Conservation (phyloP, 371 early-diverging fungal genomes). For the Coemansia sp. region DNA sequence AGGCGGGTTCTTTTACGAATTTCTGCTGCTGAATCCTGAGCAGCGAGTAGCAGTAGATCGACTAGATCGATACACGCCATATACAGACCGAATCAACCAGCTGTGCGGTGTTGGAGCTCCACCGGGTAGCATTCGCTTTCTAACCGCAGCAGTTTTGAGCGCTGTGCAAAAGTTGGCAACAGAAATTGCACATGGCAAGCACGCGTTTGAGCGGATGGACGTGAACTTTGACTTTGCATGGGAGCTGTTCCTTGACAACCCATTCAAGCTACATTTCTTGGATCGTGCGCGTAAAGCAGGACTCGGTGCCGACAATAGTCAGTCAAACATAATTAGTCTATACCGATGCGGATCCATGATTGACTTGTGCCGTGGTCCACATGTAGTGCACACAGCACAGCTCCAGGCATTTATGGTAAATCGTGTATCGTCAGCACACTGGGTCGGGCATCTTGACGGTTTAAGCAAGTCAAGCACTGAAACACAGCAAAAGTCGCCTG, state of each 20-base stretch:
- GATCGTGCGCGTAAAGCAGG: slow-evolving; percentile 61
- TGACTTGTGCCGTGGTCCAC: slow-evolving; percentile 98
- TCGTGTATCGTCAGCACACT: slow-evolving; percentile 27
- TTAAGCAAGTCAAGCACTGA: slow-evolving; percentile 82
- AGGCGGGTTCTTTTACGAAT: slow-evolving; percentile 1
- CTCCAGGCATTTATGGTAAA: slow-evolving; percentile 71
- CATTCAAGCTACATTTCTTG: slow-evolving; percentile 91
- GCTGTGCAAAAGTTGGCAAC: slow-evolving; percentile 18
- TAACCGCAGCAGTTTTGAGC: slow-evolving; percentile 18
- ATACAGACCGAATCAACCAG: slow-evolving; percentile 18
- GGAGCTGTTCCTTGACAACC: slow-evolving; percentile 96
- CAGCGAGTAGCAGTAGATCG: slow-evolving; percentile 3
- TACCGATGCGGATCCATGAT: slow-evolving; percentile 95
- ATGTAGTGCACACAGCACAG: slow-evolving; percentile 90
- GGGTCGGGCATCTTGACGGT: slow-evolving; percentile 1
- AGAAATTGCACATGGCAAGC: slow-evolving; percentile 82
- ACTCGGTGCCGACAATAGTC: slow-evolving; percentile 55
- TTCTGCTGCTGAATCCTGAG: slow-evolving; percentile 23
- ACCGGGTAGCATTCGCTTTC: slow-evolving; percentile 19
- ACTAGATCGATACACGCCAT: background rate
- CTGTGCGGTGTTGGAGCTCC: slow-evolving; percentile 15
- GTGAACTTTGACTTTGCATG: slow-evolving; percentile 85
- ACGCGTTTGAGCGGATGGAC: slow-evolving; percentile 88
- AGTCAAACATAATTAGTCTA: slow-evolving; percentile 84
- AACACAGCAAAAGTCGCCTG: slow-evolving; percentile 84